These are phyloP conservation scores for Pythium aphanidermatum DNA, from an alignment of 352 stramenopile species.

Conservation along the genomic window DNA sequence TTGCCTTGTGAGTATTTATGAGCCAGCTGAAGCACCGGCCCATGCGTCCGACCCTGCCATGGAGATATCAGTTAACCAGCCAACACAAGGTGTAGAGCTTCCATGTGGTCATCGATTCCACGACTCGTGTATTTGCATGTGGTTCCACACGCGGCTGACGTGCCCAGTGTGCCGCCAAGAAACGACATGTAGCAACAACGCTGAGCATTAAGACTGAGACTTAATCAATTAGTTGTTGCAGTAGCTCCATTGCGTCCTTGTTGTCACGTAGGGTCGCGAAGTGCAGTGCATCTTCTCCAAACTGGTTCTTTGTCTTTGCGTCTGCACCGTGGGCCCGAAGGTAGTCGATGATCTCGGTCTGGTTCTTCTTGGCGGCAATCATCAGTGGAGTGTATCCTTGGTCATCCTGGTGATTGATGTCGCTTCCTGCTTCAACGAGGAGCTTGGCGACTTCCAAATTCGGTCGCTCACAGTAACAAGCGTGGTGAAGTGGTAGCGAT, in stretches of 20 bases:
- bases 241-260: constrained; percentile 34
- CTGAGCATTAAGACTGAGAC: too few species aligned
- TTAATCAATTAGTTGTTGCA: constrained; percentile 20
- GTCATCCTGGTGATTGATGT: constrained; percentile 59
- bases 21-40: background rate
- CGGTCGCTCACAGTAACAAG: constrained; percentile 62
- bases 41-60: background rate
- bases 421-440: constrained; percentile 45
- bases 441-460: constrained; percentile 50
- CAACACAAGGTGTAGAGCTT: constrained; percentile 27
- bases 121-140: constrained; percentile 65
- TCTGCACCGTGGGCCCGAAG: constrained; percentile 49
- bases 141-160: constrained; percentile 55
- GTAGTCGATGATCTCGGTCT: constrained; percentile 50
- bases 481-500: constrained; percentile 65
- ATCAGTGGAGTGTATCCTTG: constrained; percentile 60
- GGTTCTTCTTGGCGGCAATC: constrained; percentile 69
- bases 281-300: constrained; percentile 60
- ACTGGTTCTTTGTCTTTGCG: constrained; percentile 43
- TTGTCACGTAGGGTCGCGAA: constrained; percentile 60
- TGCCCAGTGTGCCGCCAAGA: constrained; percentile 45
- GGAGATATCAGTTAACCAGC: background rate
- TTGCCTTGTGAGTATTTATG: constrained; percentile 33
- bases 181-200: too few species aligned
- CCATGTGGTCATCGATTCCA: constrained; percentile 69